A percentile compares a stretch with the other conserved stretches of the same genome.
Conservation (phyloP, 306 rosid species). For the Cucurbita moschata region DNA sequence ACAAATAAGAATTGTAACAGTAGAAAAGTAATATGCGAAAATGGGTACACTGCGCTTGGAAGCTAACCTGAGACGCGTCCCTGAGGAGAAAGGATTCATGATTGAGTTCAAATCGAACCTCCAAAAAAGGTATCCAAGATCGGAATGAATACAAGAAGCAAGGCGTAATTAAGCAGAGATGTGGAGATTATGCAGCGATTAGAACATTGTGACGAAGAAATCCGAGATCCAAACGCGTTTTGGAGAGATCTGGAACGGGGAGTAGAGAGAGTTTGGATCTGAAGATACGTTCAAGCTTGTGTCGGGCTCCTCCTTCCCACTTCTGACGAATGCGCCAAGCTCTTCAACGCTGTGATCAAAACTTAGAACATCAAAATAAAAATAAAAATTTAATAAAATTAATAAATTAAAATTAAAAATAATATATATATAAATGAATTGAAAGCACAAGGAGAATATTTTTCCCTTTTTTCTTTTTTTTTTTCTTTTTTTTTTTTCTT, state of each 20-base stretch:
- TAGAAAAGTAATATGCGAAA: background rate
- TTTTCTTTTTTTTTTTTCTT: background rate
- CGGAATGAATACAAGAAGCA: slow-evolving; percentile 16
- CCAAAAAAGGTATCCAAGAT: slow-evolving; percentile 40
- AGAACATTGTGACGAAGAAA: slow-evolving; percentile 14
- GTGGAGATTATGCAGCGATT: slow-evolving; percentile 3
- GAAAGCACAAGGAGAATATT: background rate
- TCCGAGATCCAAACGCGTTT: slow-evolving; percentile 41
- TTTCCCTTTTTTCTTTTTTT: background rate
- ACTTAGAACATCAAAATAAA: background rate
- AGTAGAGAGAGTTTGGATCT: slow-evolving; percentile 53
- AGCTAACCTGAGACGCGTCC: slow-evolving; percentile 87
- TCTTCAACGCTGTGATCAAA: background rate
- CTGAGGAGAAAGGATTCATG: slow-evolving; percentile 97
- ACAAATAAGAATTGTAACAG: background rate
- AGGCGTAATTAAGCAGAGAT: background rate
- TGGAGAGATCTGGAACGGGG: slow-evolving; percentile 17
- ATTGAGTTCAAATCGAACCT: slow-evolving; percentile 30
- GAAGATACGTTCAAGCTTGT: slow-evolving; percentile 23
- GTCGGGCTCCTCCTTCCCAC: slow-evolving; percentile 17
- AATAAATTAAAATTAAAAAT: background rate
- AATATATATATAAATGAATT: background rate
- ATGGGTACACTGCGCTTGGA: slow-evolving; percentile 4
- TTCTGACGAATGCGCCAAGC: slow-evolving; percentile 12
- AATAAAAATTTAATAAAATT: background rate